Percentiles rank a stretch among this genome's conserved stretches.
phyloP scores from a whole-genome alignment of 106 monocot species.

The Hemerocallis citrina region DNA sequence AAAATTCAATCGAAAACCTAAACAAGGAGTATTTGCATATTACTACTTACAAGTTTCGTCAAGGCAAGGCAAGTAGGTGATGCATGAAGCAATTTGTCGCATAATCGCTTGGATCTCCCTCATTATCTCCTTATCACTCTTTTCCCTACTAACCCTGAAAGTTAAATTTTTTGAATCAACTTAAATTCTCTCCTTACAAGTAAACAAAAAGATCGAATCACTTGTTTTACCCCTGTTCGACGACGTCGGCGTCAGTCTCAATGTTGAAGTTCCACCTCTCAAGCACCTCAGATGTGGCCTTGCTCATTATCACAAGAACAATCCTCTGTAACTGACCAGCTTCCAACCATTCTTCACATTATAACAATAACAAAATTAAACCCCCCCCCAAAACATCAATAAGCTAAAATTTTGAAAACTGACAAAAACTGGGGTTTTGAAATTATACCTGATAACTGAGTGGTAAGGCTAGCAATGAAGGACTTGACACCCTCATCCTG shows the following conservation, averaged over 20 bases:
- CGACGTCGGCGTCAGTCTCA: conserved; percentile 77
- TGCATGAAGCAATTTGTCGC: conserved; percentile 92
- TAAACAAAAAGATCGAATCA: background rate
- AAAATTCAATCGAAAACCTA: background rate
- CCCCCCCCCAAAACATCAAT: background rate
- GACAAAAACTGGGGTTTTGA: background rate
- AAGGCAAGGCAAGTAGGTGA: conserved; percentile 95
- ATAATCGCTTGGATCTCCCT: conserved; percentile 99
- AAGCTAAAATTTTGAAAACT: background rate
- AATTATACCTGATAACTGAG: conserved; percentile 65
- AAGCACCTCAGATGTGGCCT: conserved; percentile 73
- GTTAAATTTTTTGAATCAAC: background rate
- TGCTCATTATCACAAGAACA: conserved; percentile 97
- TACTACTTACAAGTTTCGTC: conserved; percentile 70
- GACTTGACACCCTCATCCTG: conserved; percentile 89
- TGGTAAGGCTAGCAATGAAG: conserved; percentile 63
- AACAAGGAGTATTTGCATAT: background rate
- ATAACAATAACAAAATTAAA: background rate
- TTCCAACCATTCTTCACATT: conserved; percentile 70
- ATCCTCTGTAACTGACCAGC: conserved; percentile 82
- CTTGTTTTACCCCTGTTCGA: conserved; percentile 77
- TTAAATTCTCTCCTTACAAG: background rate
- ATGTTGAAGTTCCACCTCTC: conserved; percentile 98
- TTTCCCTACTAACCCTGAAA: conserved; percentile 65
- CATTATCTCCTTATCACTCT: conserved; percentile 97